A percentile compares a stretch with the other conserved stretches of the same genome.
These are phyloP conservation scores for Didymella sp. DNA, from an alignment of 2,329 filamentous ascomycete genomes.

Conservation along the genomic window DNA sequence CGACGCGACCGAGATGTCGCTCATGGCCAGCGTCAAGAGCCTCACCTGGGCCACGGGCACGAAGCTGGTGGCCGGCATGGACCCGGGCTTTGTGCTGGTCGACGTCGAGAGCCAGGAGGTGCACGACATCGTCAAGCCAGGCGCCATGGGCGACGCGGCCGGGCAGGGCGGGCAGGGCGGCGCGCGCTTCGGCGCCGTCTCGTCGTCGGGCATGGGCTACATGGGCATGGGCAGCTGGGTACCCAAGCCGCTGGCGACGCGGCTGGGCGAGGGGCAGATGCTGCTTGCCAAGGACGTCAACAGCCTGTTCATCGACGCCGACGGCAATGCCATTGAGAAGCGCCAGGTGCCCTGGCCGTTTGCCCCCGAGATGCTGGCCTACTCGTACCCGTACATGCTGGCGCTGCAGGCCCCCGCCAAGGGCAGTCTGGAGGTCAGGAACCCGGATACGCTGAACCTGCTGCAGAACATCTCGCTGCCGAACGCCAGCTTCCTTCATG, in stretches of 20 bases:
- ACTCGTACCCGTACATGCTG: conserved; percentile 95
- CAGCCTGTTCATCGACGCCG: conserved; percentile 85
- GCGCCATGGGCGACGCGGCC: conserved; percentile 70
- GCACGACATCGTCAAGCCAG: conserved; percentile 80
- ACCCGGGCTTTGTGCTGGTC: conserved; percentile 87
- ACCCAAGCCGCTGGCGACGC: conserved; percentile 85
- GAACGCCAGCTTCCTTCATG: conserved; percentile 83
- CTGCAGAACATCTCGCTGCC: conserved; percentile 85
- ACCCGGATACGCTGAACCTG: conserved; percentile 88
- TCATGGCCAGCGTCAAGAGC: conserved; percentile 84
- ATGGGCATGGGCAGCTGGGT: conserved; percentile 93
- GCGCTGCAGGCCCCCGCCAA: conserved; percentile 84
- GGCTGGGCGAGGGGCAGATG: conserved; percentile 81
- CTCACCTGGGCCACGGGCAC: conserved; percentile 91
- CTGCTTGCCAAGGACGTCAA: conserved; percentile 98
- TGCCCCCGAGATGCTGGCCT: conserved; percentile 89
- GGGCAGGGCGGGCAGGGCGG: conserved; percentile 70
- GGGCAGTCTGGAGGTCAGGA: conserved; percentile 86
- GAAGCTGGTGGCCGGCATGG: conserved; percentile 87
- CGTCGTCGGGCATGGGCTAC: conserved; percentile 90
- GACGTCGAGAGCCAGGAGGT: conserved; percentile 77
- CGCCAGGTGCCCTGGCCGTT: conserved; percentile 90
- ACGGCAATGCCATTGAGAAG: conserved; percentile 81
- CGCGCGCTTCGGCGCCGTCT: conserved; percentile 81
- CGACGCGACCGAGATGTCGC: conserved; percentile 76